Conservation (phyloP, 805 yeast genomes). For the Candida ovalis region DNA sequence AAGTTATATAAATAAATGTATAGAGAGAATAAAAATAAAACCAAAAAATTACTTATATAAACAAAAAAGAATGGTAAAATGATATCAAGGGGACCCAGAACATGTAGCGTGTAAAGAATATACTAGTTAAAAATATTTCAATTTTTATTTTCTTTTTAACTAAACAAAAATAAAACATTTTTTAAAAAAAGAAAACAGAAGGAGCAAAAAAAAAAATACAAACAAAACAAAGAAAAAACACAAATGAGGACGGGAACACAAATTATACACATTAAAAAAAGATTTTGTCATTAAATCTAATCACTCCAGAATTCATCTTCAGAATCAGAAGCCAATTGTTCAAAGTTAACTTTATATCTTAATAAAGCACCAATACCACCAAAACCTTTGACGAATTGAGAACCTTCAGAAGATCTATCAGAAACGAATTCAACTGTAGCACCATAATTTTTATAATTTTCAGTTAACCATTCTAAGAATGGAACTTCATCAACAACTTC, state of each 20-base stretch:
- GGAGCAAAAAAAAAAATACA: background rate
- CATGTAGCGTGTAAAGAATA: too few relatives aligned
- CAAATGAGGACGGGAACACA: background rate
- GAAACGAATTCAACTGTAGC: constrained; percentile 95
- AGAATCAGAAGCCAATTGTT: constrained; percentile 83
- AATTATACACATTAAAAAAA: constrained; percentile 4
- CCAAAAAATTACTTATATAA: background rate
- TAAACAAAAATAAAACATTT: background rate
- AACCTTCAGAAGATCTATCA: constrained; percentile 96
- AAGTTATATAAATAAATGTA: background rate
- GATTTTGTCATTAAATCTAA: constrained; percentile 18
- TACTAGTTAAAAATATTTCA: too few relatives aligned
- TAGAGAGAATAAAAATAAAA: background rate
- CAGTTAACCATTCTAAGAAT: constrained; percentile 96
- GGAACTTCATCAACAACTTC: constrained; percentile 82
- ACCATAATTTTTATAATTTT: constrained; percentile 91
- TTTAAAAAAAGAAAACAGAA: too few relatives aligned
- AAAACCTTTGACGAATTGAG: constrained; percentile 95
- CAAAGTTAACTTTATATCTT: constrained; percentile 96
- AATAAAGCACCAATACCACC: constrained; percentile 98
- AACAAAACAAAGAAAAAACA: background rate
- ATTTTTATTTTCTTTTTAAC: background rate
- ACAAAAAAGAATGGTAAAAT: too few relatives aligned
- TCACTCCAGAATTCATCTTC: constrained; percentile 79
- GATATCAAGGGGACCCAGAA: too few relatives aligned